These are phyloP conservation scores for Cephalotrichum gorgonifer DNA, from an alignment of 2,329 filamentous ascomycete species.

Conservation along the genomic window DNA sequence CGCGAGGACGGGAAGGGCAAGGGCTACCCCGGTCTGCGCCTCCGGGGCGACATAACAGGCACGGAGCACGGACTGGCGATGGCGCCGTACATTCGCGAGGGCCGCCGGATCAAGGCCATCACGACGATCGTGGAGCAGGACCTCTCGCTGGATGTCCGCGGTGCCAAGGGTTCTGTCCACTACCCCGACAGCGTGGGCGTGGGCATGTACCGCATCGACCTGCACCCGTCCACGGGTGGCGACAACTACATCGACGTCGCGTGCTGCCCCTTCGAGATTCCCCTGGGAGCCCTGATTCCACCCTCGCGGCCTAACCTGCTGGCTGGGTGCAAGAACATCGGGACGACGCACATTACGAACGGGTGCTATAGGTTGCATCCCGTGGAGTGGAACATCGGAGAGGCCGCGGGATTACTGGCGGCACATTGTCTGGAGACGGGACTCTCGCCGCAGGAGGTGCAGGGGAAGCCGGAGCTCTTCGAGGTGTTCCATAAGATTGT, in stretches of 20 bases:
- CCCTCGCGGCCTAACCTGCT: slow-evolving; percentile 11
- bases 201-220: slow-evolving; percentile 18
- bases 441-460: slow-evolving; percentile 12
- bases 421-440: slow-evolving; percentile 13
- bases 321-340: slow-evolving; percentile 17
- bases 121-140: slow-evolving; percentile 16
- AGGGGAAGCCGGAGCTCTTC: slow-evolving; percentile 8
- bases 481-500: slow-evolving; percentile 8
- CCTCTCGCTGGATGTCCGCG: slow-evolving; percentile 12
- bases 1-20: slow-evolving; percentile 13
- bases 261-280: slow-evolving; percentile 18
- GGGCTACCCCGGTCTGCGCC: slow-evolving; percentile 15
- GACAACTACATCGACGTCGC: slow-evolving; percentile 19
- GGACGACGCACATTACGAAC: slow-evolving; percentile 17
- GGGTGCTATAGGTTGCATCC: slow-evolving; percentile 17
- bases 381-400: slow-evolving; percentile 18
- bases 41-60: slow-evolving; percentile 15
- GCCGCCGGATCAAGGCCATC: slow-evolving; percentile 14
- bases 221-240: slow-evolving; percentile 16
- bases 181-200: slow-evolving; percentile 17
- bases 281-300: slow-evolving; percentile 14
- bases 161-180: slow-evolving; percentile 11
- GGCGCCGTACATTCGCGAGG: slow-evolving; percentile 17
- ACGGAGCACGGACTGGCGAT: slow-evolving; percentile 17
- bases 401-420: slow-evolving; percentile 14